Percentiles rank a stretch among this genome's conserved stretches.
Conservation (phyloP, 345 rosid genomes). For the Syzygium aromaticum region DNA sequence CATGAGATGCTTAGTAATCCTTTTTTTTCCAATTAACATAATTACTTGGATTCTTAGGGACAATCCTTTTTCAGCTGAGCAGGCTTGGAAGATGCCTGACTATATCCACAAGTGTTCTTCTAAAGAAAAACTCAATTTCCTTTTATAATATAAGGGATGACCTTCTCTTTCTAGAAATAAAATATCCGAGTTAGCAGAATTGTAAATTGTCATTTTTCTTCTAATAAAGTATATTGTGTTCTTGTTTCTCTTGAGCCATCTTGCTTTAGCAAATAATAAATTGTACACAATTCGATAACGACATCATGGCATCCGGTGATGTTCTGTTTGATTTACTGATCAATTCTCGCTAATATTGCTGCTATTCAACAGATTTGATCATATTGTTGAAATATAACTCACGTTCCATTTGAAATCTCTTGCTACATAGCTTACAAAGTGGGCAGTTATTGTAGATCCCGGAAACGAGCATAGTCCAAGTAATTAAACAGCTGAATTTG, state of each 20-base stretch:
- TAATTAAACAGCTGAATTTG: slow-evolving; percentile 54
- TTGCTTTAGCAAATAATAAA: neutral
- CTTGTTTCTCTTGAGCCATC: neutral
- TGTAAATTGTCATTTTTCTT: neutral
- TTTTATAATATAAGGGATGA: neutral
- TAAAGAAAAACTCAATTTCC: neutral
- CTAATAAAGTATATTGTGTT: neutral
- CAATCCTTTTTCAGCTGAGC: neutral
- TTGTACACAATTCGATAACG: neutral
- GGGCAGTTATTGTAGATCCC: slow-evolving; percentile 47
- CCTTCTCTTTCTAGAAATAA: neutral
- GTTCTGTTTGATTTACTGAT: neutral
- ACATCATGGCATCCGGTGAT: neutral
- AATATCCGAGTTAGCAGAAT: neutral
- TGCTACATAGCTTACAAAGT: slow-evolving; percentile 22
- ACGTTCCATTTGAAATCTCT: neutral
- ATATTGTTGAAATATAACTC: neutral
- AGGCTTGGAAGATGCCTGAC: neutral
- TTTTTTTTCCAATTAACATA: neutral
- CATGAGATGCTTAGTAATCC: neutral
- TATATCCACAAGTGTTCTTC: neutral
- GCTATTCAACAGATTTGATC: neutral
- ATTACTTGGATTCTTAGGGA: neutral
- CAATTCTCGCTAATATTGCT: neutral
- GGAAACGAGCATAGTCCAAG: slow-evolving; percentile 63